Base-by-base conservation (phyloP, 495 filamentous ascomycete species). In the Rhypophila decipiens region DNA sequence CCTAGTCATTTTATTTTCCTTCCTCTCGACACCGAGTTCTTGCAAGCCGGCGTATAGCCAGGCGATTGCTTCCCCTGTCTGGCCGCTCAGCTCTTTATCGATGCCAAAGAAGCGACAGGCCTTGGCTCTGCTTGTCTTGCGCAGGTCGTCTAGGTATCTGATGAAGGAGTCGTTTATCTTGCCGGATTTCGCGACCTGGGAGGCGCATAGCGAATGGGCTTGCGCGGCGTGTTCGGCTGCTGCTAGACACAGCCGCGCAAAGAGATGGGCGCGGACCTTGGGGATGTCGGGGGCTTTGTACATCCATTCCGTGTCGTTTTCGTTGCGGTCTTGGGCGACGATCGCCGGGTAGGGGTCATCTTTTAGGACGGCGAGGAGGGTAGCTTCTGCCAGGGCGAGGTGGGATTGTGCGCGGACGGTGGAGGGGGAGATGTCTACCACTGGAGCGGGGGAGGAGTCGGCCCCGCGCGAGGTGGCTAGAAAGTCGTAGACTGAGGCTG, bases 241-340 rank as follows among this genome's bases (percentile, higher is more conserved):
- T 0, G 83, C 86, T n/a, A 97, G 73, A 63, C 90, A 98, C 12
- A 97, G 68, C 5, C 91, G 71, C 2, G 88, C 88, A 53, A 93
- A 95, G 4, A 97, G 70, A 56, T 90, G 79, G 0, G 88, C 91
- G 18, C 90, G 79, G 17, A 96, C 88, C 56, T 88, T 90, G 20
- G 88, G 87, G 21, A 95, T 86, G 42, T 87, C 82, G 11, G 89
- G 87, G 1, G 85, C 76, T 57, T 83, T 84, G 54, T 90, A 86
- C 88, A 95, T 95, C 90, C 90, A 96, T 53, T 94, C 89, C 27
- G 76, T 85, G 62, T 89, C 86, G 51, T 85, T 80, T 22, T 81
- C 76, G 56, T 93, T 90, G 24, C 87, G 75, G 39, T 80, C 78
- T 46, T 88, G 85, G 10, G 86, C 79, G 24, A 88, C 84, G 12